phyloP scores from a whole-genome alignment of 2,329 filamentous ascomycete genomes.

The Alternaria angustiovoidea region DNA sequence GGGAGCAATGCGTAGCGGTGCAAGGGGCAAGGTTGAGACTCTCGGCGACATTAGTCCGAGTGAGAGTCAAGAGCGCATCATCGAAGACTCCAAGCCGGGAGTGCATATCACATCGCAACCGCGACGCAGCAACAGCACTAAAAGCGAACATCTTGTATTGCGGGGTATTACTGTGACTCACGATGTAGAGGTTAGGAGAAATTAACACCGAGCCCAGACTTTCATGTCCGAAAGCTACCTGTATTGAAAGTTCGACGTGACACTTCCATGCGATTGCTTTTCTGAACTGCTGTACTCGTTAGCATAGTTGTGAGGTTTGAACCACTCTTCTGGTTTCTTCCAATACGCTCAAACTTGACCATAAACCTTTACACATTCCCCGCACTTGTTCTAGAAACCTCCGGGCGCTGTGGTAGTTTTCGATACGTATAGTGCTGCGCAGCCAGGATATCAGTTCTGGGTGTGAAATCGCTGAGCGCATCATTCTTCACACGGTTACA shows the following conservation, averaged over 20 bases:
- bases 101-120: constrained; percentile 7
- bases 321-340: too few species aligned
- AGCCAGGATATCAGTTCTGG: not conserved
- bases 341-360: too few species aligned
- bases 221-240: too few species aligned
- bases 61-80: constrained; percentile 25
- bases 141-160: constrained; percentile 8
- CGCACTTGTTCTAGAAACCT: not conserved
- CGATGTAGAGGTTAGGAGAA: constrained; percentile 17
- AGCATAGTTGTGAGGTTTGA: too few species aligned
- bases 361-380: too few species aligned
- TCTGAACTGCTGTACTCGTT: too few species aligned
- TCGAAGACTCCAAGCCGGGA: constrained; percentile 5
- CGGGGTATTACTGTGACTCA: constrained; percentile 19
- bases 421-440: not conserved
- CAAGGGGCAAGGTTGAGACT: constrained; percentile 6
- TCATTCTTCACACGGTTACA: too few species aligned
- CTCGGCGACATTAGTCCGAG: constrained; percentile 19
- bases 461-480: not conserved
- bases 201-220: not conserved
- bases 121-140: constrained; percentile 6
- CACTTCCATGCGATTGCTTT: too few species aligned
- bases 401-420: not conserved
- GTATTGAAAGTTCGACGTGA: too few species aligned
- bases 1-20: constrained; percentile 5